phyloP scores from a whole-genome alignment of 2,329 filamentous ascomycete species.

The Fusarium sp. region DNA sequence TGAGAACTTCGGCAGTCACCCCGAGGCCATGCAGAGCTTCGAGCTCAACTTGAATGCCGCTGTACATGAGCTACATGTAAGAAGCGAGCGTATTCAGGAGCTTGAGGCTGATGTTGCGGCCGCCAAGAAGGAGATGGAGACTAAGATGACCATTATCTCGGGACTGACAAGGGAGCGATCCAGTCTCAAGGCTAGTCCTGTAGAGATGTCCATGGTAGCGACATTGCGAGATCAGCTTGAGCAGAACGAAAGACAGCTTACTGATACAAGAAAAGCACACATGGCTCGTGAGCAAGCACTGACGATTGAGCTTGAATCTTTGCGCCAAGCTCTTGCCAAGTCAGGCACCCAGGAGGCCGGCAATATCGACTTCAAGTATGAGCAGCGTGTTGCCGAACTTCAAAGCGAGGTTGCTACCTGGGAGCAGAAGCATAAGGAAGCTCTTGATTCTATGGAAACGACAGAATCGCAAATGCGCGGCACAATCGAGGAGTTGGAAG shows the following conservation, averaged over 20 bases:
- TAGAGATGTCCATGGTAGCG: conserved; percentile 92
- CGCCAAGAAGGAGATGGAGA: conserved; percentile 95
- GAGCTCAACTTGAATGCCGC: conserved; percentile 91
- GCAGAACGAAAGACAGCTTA: conserved; percentile 85
- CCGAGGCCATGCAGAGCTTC: conserved; percentile 91
- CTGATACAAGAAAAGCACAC: conserved; percentile 78
- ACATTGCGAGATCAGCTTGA: conserved; percentile 89
- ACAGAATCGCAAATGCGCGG: conserved; percentile 79
- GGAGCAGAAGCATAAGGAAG: conserved; percentile 80
- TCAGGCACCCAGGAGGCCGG: conserved; percentile 47
- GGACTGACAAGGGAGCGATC: conserved; percentile 93
- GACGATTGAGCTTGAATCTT: conserved; percentile 74
- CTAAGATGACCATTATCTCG: conserved; percentile 95
- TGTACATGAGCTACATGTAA: conserved; percentile 89
- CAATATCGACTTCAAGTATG: conserved; percentile 58
- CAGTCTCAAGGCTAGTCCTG: conserved; percentile 84
- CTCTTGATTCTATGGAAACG: conserved; percentile 76
- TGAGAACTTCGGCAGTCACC: conserved; percentile 85
- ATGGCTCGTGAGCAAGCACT: conserved; percentile 81
- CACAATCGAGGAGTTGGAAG: conserved; percentile 80
- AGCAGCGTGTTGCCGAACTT: conserved; percentile 73
- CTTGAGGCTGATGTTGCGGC: conserved; percentile 86
- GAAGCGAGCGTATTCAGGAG: conserved; percentile 90
- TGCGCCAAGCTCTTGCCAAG: conserved; percentile 68
- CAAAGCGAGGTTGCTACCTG: conserved; percentile 79